Evolutionary conservation across 2,329 filamentous ascomycete species (phyloP).

Genomic region (Ascosphaera acerosa): DNA sequence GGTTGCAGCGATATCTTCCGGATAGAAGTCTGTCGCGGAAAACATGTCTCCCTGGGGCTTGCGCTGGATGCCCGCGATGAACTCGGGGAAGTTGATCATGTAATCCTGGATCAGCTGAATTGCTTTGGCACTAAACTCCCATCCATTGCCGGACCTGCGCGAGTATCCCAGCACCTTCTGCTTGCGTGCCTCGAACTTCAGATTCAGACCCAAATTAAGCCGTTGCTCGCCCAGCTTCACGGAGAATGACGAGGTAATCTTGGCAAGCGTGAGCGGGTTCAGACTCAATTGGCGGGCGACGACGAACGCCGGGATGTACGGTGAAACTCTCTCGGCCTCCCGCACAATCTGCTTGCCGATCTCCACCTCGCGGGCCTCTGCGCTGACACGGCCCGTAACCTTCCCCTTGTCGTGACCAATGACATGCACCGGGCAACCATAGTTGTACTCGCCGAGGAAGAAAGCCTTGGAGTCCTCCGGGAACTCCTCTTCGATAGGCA

Average conservation of each 20-base stretch:
- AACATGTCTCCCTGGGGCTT: slow-evolving; percentile 73
- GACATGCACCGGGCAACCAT: slow-evolving; percentile 72
- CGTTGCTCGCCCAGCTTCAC: slow-evolving; percentile 60
- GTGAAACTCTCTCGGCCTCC: slow-evolving; percentile 41
- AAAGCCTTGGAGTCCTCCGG: slow-evolving; percentile 62
- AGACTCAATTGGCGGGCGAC: slow-evolving; percentile 61
- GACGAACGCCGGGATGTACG: slow-evolving; percentile 68
- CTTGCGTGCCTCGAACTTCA: slow-evolving; percentile 92
- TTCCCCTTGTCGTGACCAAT: slow-evolving; percentile 47
- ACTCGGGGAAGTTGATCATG: slow-evolving; percentile 85
- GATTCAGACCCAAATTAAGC: slow-evolving; percentile 75
- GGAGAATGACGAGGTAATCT: slow-evolving; percentile 84
- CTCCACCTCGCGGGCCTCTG: slow-evolving; percentile 48
- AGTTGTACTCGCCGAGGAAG: slow-evolving; percentile 82
- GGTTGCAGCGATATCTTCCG: slow-evolving; percentile 40
- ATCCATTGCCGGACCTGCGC: slow-evolving; percentile 58
- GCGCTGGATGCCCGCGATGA: slow-evolving; percentile 66
- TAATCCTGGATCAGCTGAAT: slow-evolving; percentile 61
- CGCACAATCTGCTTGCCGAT: slow-evolving; percentile 53
- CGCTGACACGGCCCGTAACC: slow-evolving; percentile 53
- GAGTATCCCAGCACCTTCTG: slow-evolving; percentile 92
- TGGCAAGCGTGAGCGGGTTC: slow-evolving; percentile 72
- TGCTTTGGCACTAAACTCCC: slow-evolving; percentile 84
- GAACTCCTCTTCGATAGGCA: slow-evolving; percentile 80
- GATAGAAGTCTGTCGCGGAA: slow-evolving; percentile 66